Percentiles rank a stretch among this genome's conserved stretches.
phyloP scores from a whole-genome alignment of 1,284 basidiomycete genomes.

The Calocybe gambosa region DNA sequence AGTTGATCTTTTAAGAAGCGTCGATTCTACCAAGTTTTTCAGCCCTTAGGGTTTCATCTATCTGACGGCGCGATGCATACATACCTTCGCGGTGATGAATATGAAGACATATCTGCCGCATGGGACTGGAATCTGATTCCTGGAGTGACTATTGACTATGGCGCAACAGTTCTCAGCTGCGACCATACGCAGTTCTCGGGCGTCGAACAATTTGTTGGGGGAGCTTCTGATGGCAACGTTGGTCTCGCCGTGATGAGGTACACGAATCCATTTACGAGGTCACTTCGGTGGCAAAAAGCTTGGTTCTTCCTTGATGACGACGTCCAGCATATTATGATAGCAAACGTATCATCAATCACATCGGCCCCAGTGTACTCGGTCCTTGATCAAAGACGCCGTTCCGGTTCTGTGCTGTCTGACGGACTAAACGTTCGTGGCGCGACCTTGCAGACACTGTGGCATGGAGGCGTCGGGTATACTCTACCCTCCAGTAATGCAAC shows the following conservation, averaged over 20 bases:
- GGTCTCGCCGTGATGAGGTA: slow-evolving; percentile 57
- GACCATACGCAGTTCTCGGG: slow-evolving; percentile 34
- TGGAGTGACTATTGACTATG: slow-evolving; percentile 59
- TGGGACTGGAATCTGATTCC: slow-evolving; percentile 75
- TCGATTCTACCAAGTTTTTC: background rate
- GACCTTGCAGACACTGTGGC: slow-evolving; percentile 39
- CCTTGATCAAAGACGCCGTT: slow-evolving; percentile 53
- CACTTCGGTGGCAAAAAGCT: slow-evolving; percentile 57
- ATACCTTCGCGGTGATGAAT: slow-evolving; percentile 57
- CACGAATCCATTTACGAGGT: slow-evolving; percentile 50
- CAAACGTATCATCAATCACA: slow-evolving; percentile 40
- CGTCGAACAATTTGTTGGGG: slow-evolving; percentile 54
- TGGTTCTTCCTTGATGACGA: slow-evolving; percentile 68
- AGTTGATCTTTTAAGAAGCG: background rate
- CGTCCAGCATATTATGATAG: slow-evolving; percentile 55
- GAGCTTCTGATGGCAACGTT: slow-evolving; percentile 45
- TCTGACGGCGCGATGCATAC: slow-evolving; percentile 59
- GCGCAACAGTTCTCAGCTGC: slow-evolving; percentile 43
- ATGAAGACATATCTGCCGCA: slow-evolving; percentile 46
- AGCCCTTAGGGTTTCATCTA: slow-evolving; percentile 62
- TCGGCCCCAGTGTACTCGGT: slow-evolving; percentile 50
- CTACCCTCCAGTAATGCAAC: slow-evolving; percentile 27
- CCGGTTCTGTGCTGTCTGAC: slow-evolving; percentile 38
- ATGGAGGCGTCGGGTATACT: slow-evolving; percentile 49
- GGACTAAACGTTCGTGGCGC: slow-evolving; percentile 15